Conservation (phyloP, 1,284 basidiomycete species). For the Cutaneotrichosporon sp. region DNA sequence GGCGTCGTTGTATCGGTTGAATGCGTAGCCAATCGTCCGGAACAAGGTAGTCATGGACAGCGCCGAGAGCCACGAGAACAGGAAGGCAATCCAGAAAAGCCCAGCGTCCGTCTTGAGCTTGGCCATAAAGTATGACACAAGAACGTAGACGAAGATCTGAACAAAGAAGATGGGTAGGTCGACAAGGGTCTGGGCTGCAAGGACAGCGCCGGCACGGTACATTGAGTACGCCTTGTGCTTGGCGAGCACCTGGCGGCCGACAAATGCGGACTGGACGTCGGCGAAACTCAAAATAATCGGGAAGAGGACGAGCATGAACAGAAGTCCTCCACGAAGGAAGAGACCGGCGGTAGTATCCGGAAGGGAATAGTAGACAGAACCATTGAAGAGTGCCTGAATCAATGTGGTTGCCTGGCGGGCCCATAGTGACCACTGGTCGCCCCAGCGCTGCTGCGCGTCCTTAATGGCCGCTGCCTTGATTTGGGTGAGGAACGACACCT, state of each 20-base stretch:
- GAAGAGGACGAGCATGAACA: slow-evolving; percentile 51
- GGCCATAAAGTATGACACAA: slow-evolving; percentile 46
- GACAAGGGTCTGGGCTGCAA: slow-evolving; percentile 64
- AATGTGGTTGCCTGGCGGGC: slow-evolving; percentile 36
- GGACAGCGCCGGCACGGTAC: slow-evolving; percentile 48
- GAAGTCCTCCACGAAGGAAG: slow-evolving; percentile 64
- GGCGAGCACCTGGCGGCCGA: slow-evolving; percentile 66
- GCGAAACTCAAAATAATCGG: slow-evolving; percentile 54
- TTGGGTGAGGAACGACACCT: slow-evolving; percentile 34
- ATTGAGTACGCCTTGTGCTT: slow-evolving; percentile 52
- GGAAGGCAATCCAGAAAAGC: slow-evolving; percentile 44
- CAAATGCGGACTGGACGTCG: slow-evolving; percentile 68
- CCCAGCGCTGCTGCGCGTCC: slow-evolving; percentile 44
- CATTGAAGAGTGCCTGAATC: slow-evolving; percentile 52
- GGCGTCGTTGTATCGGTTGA: slow-evolving; percentile 41
- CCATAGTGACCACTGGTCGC: slow-evolving; percentile 29
- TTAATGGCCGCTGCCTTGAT: slow-evolving; percentile 34
- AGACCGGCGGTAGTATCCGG: slow-evolving; percentile 61
- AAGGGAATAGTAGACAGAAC: slow-evolving; percentile 67
- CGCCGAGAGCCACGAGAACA: slow-evolving; percentile 31
- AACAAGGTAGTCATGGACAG: slow-evolving; percentile 36
- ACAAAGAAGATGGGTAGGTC: slow-evolving; percentile 49
- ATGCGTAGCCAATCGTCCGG: slow-evolving; percentile 40
- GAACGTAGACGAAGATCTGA: slow-evolving; percentile 45
- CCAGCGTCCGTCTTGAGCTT: slow-evolving; percentile 28